Percentiles rank a stretch among this genome's conserved stretches.
These are phyloP conservation scores for Ceratobasidium sp. DNA, from an alignment of 1,284 basidiomycete genomes.

Conservation along the genomic window DNA sequence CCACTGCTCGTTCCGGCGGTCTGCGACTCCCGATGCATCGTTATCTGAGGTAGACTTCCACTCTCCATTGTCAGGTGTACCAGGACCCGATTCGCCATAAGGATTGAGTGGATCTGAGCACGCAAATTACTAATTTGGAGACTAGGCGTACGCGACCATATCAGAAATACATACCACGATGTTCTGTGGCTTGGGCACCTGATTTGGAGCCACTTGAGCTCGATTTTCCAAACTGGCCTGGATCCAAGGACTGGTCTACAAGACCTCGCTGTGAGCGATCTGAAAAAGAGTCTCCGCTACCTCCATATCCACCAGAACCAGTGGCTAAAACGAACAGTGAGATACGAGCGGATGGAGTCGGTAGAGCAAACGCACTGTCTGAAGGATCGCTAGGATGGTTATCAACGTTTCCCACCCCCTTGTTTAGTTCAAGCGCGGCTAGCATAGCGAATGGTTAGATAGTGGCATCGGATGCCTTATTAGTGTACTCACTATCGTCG, in stretches of 20 bases:
- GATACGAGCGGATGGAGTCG: not conserved
- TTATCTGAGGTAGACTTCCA: conserved; percentile 26
- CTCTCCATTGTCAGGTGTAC: conserved; percentile 39
- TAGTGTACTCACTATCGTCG: conserved; percentile 17
- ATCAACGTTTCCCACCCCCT: conserved; percentile 15
- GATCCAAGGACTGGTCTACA: conserved; percentile 33
- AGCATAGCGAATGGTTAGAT: not conserved
- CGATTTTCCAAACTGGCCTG: conserved; percentile 26
- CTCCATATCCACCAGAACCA: conserved; percentile 15
- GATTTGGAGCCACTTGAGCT: conserved; percentile 12
- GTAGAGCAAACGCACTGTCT: conserved; percentile 10
- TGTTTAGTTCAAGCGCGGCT: conserved; percentile 32
- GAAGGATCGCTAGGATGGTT: conserved; percentile 18
- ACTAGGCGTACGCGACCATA: not conserved
- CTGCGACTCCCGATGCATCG: conserved; percentile 31
- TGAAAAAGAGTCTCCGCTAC: conserved; percentile 27
- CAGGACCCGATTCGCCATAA: conserved; percentile 38
- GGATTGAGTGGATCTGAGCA: conserved; percentile 34
- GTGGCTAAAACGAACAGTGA: conserved; percentile 9
- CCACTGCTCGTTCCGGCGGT: conserved; percentile 35
- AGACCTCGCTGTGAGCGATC: conserved; percentile 39
- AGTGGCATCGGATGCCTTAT: not conserved
- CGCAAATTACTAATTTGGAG: not conserved
- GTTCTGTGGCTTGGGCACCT: conserved; percentile 9
- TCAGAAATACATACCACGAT: conserved; percentile 7